A percentile compares a stretch with the other conserved stretches of the same genome.
These are phyloP conservation scores for Nemania sp. DNA, from an alignment of 2,329 filamentous ascomycete species.

Conservation along the genomic window DNA sequence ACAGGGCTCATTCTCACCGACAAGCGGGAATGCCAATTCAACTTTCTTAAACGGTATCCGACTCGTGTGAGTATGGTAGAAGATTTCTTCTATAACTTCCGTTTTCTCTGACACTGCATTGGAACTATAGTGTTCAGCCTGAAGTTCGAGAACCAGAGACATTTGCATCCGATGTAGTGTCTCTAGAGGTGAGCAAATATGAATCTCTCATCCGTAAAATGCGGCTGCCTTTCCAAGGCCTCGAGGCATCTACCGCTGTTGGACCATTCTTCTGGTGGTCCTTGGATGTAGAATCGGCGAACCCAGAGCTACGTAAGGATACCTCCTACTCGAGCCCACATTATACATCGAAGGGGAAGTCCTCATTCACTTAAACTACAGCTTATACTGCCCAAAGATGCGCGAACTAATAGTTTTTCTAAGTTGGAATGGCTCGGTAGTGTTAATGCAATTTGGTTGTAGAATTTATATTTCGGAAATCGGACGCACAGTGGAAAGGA, in stretches of 20 bases:
- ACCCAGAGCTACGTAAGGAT: slow-evolving; percentile 47
- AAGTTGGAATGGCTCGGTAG: not conserved
- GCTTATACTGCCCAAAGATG: no score
- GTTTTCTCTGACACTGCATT: not conserved
- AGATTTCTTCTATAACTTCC: not conserved
- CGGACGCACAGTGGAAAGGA: slow-evolving; percentile 49
- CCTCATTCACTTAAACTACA: not conserved
- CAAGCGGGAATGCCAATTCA: not conserved
- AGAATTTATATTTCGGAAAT: slow-evolving; percentile 54
- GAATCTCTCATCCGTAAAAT: slow-evolving; percentile 46
- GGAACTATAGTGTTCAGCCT: slow-evolving; percentile 38
- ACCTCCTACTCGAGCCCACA: no score
- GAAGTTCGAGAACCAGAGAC: slow-evolving; percentile 46
- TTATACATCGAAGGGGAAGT: not conserved
- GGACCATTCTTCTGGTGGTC: slow-evolving; percentile 54
- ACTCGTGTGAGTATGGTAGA: slow-evolving; percentile 22
- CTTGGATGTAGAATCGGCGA: slow-evolving; percentile 43
- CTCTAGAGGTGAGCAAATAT: slow-evolving; percentile 44
- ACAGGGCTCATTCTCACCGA: slow-evolving; percentile 34
- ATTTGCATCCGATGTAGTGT: slow-evolving; percentile 48
- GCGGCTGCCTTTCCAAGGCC: slow-evolving; percentile 46
- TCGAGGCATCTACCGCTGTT: slow-evolving; percentile 50
- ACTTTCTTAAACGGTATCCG: slow-evolving; percentile 25
- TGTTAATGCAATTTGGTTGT: not conserved
- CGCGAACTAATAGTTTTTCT: no score